Percentiles rank a stretch among this genome's conserved stretches.
phyloP scores from a whole-genome alignment of 1,284 basidiomycete genomes.

The Microbotryomycetes sp. region DNA sequence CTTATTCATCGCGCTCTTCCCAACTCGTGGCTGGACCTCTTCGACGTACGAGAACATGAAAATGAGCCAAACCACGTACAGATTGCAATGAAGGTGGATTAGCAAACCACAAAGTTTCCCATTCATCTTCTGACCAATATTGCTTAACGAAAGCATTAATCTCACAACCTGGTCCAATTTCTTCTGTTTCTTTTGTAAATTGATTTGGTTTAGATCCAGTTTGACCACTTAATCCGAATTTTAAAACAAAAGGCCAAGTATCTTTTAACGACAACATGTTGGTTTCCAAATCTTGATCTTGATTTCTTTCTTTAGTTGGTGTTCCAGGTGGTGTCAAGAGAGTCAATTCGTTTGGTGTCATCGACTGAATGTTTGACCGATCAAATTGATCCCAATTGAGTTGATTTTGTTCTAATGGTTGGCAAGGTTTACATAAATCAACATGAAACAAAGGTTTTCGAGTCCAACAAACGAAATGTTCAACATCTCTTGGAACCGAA shows the following conservation, averaged over 20 bases:
- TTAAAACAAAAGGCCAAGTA: slow-evolving; percentile 28
- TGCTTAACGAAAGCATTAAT: slow-evolving; percentile 54
- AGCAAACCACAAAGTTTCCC: slow-evolving; percentile 67
- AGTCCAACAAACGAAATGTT: slow-evolving; percentile 66
- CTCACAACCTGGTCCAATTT: slow-evolving; percentile 54
- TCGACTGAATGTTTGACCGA: no score
- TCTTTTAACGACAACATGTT: slow-evolving; percentile 11
- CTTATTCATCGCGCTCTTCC: background rate
- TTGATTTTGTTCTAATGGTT: background rate
- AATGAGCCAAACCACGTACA: slow-evolving; percentile 65
- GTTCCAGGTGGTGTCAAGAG: background rate
- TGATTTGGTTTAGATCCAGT: slow-evolving; percentile 49
- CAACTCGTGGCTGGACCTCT: background rate
- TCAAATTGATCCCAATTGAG: no score
- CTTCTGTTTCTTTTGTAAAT: slow-evolving; percentile 47
- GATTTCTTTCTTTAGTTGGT: background rate
- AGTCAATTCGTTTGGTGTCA: background rate
- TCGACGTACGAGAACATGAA: slow-evolving; percentile 63
- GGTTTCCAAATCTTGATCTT: background rate
- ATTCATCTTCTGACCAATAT: slow-evolving; percentile 59
- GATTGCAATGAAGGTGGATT: slow-evolving; percentile 59
- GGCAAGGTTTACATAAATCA: slow-evolving; percentile 14
- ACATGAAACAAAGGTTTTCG: slow-evolving; percentile 60
- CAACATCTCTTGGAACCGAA: slow-evolving; percentile 6
- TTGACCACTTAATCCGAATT: slow-evolving; percentile 63